Percentiles rank a stretch among this genome's conserved stretches.
phyloP scores from a whole-genome alignment of 78 protist species.

The Dictyostelium capitatum region DNA sequence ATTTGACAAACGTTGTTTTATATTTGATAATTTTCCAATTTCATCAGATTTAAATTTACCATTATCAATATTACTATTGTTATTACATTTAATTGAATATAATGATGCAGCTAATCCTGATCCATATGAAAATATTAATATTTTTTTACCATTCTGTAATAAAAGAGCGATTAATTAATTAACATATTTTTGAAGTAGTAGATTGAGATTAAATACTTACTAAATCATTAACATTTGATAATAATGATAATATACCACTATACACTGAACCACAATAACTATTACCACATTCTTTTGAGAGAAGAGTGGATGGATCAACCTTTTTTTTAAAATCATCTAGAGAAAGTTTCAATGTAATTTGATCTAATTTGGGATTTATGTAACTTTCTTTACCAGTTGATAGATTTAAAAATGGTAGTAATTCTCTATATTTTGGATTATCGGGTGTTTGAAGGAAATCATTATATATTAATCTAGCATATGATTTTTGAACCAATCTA shows the following conservation, averaged over 20 bases:
- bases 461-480: slow-evolving; percentile 32
- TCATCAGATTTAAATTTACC: slow-evolving; percentile 22
- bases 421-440: slow-evolving; percentile 82
- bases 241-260: slow-evolving; percentile 89
- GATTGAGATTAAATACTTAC: no score
- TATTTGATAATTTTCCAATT: slow-evolving; percentile 36
- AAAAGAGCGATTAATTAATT: background rate
- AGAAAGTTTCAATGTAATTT: background rate
- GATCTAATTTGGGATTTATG: slow-evolving; percentile 45
- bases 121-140: slow-evolving; percentile 96
- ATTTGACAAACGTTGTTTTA: slow-evolving; percentile 60
- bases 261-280: slow-evolving; percentile 96
- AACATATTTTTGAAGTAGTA: no score
- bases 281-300: slow-evolving; percentile 95
- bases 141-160: slow-evolving; percentile 76
- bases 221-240: slow-evolving; percentile 67
- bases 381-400: slow-evolving; percentile 46
- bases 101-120: slow-evolving; percentile 97
- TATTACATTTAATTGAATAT: slow-evolving; percentile 85
- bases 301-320: slow-evolving; percentile 29
- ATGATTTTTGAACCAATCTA: slow-evolving; percentile 95
- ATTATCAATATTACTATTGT: slow-evolving; percentile 22
- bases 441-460: slow-evolving; percentile 3
- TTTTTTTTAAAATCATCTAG: slow-evolving; percentile 78
- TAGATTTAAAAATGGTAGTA: slow-evolving; percentile 15